These are phyloP conservation scores for Fusarium floridanum DNA, from an alignment of 2,329 filamentous ascomycete genomes.

Conservation along the genomic window DNA sequence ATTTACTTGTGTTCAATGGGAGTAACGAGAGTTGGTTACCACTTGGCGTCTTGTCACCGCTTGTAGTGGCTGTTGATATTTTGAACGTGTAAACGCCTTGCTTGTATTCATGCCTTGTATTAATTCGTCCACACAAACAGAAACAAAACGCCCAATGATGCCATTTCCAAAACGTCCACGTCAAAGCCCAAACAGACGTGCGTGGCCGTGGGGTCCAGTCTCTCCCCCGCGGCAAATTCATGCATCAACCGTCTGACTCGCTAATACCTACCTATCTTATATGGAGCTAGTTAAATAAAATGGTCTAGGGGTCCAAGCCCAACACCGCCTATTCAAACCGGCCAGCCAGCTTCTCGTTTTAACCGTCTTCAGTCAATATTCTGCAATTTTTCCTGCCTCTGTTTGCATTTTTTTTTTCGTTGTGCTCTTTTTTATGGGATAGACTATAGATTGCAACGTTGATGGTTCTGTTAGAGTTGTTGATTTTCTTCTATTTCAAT, in stretches of 20 bases:
- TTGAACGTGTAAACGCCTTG: not conserved
- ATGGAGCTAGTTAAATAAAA: slow-evolving; percentile 8
- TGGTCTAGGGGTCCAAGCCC: slow-evolving; percentile 10
- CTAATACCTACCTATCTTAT: not conserved
- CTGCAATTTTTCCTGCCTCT: not conserved
- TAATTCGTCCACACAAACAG: not conserved
- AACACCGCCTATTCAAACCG: slow-evolving; percentile 42
- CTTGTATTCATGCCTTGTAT: not conserved
- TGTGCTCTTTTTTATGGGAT: not conserved
- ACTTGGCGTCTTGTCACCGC: not conserved
- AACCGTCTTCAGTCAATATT: slow-evolving; percentile 27
- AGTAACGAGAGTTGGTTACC: slow-evolving; percentile 19
- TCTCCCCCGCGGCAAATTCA: slow-evolving; percentile 17
- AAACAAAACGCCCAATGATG: not conserved
- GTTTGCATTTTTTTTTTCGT: slow-evolving; percentile 26
- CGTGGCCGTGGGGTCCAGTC: not conserved
- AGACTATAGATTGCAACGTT: slow-evolving; percentile 3
- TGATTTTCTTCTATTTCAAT: not conserved
- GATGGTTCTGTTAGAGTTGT: not conserved
- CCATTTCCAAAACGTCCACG: not conserved
- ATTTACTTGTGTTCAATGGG: slow-evolving; percentile 46
- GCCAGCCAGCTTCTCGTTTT: not conserved
- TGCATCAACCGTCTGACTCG: slow-evolving; percentile 9
- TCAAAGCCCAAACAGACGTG: slow-evolving; percentile 12
- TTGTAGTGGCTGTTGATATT: not conserved